Base-by-base conservation (phyloP, 129 eudicot species). In the Tagetes erecta region DNA sequence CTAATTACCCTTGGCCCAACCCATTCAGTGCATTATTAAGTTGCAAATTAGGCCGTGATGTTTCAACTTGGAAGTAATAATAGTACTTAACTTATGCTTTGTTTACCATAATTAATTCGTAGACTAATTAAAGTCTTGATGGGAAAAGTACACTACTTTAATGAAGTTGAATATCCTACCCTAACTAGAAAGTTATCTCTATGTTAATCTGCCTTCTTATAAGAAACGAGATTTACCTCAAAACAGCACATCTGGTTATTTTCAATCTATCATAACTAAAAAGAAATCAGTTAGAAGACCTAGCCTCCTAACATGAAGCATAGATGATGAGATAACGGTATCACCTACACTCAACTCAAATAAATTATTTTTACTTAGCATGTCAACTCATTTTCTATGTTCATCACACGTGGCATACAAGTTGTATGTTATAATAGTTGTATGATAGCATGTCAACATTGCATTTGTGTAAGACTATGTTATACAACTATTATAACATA, bases 281-380 rank as follows among this genome's bases (percentile, higher is more conserved):
- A 7, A 1, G 5, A 60, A 27, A 35, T 60, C 11, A 52, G 40
- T 14, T 53, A 71, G 8, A 71, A 71, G 37, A 31, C 58, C 76
- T 38, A 52, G 12, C 52, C 66, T 27, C 50, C 50, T 53, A 8
- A 27, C 36, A 39, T 38, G n/a, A 71, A 51, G 30, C 66, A 55
- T 53, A 27, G 11, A 71, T 71, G 51, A 53, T 13, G 36, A 2
- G n/a, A 53, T 38, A 39, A 53, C n/a, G 40, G 3, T 38, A 37
- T 39, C 8, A 37, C 35, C 37, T 50, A 30, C 5, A 37, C n/a
- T 34, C 47, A 51, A 69, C 33, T 50, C 59, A 35, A 50, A 13
- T 69, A 34, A 33, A 2, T 34, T 69, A 35, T 8, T 50, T 50
- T 33, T 69, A 69, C 74, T 69, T 30, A 30, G 31, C 14, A 68